Conservation (phyloP, 75 land plant species). For the Pinus taeda region DNA sequence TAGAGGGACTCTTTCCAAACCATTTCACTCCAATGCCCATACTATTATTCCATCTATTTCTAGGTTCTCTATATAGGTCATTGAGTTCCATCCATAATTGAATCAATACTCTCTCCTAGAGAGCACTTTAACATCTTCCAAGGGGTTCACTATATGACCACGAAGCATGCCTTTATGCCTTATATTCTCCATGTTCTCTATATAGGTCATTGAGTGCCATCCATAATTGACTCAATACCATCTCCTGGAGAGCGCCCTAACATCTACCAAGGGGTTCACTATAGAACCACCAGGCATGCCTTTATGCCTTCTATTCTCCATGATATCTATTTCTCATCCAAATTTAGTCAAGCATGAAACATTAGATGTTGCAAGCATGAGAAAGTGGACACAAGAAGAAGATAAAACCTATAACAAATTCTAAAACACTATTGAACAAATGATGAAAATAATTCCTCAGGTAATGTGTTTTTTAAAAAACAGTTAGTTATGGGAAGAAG, state of each 20-base stretch:
- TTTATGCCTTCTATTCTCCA: background rate
- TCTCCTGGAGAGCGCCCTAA: too few species aligned
- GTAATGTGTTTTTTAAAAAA: too few species aligned
- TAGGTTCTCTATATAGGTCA: background rate
- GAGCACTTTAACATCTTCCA: constrained; percentile 10
- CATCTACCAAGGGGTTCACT: too few species aligned
- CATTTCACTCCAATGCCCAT: background rate
- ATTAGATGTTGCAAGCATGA: constrained; percentile 10
- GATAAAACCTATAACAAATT: too few species aligned
- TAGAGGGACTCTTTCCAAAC: background rate
- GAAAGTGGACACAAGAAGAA: too few species aligned
- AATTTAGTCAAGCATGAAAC: background rate
- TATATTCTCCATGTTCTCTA: too few species aligned
- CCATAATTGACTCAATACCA: too few species aligned
- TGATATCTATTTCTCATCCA: background rate
- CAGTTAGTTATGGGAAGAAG: too few species aligned
- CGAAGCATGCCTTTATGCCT: constrained; percentile 1
- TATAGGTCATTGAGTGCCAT: too few species aligned
- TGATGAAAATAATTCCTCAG: too few species aligned
- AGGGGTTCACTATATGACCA: constrained; percentile 18
- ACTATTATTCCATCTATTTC: background rate
- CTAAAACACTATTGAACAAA: too few species aligned
- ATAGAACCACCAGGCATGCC: too few species aligned
- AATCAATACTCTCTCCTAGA: background rate
- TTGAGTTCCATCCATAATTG: background rate